Conservation (phyloP, 805 yeast genomes). For the Yamadazyma takamatsuzukensis region DNA sequence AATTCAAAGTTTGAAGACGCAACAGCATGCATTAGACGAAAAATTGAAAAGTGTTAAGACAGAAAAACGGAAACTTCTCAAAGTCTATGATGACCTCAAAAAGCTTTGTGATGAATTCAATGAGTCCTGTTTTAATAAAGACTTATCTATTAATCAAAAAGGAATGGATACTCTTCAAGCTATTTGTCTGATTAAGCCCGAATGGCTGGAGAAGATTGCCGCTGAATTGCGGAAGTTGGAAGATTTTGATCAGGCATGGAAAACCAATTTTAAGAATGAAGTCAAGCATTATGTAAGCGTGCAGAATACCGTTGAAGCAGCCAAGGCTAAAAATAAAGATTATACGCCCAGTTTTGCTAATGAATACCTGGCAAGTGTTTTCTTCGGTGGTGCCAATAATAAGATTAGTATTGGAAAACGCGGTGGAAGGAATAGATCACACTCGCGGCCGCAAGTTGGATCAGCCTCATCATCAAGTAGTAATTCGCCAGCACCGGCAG, state of each 20-base stretch:
- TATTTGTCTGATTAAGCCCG: constrained; percentile 26
- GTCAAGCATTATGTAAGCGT: constrained; percentile 25
- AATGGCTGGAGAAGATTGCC: constrained; percentile 31
- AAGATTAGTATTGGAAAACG: constrained; percentile 14
- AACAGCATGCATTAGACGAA: constrained; percentile 25
- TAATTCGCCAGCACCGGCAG: too few species aligned
- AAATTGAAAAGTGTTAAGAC: constrained; percentile 15
- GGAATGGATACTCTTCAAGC: constrained; percentile 24
- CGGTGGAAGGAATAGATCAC: constrained; percentile 9
- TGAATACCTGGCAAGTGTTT: constrained; percentile 36
- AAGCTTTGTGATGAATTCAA: constrained; percentile 23
- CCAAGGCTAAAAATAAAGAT: constrained; percentile 19
- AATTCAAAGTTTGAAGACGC: constrained; percentile 16
- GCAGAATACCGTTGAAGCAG: constrained; percentile 21
- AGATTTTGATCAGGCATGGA: constrained; percentile 30
- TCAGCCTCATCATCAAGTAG: too few species aligned
- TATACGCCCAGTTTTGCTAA: constrained; percentile 30
- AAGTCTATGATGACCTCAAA: constrained; percentile 16
- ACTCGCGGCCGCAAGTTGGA: constrained; percentile 7
- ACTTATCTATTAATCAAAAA: constrained; percentile 23
- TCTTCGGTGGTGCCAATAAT: constrained; percentile 35
- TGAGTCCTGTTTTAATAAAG: constrained; percentile 24
- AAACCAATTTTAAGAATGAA: constrained; percentile 22
- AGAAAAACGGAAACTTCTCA: constrained; percentile 21
- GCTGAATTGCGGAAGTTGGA: constrained; percentile 22